Base-by-base conservation (phyloP, 2,329 filamentous ascomycete genomes). In the Claviceps fusiformis region DNA sequence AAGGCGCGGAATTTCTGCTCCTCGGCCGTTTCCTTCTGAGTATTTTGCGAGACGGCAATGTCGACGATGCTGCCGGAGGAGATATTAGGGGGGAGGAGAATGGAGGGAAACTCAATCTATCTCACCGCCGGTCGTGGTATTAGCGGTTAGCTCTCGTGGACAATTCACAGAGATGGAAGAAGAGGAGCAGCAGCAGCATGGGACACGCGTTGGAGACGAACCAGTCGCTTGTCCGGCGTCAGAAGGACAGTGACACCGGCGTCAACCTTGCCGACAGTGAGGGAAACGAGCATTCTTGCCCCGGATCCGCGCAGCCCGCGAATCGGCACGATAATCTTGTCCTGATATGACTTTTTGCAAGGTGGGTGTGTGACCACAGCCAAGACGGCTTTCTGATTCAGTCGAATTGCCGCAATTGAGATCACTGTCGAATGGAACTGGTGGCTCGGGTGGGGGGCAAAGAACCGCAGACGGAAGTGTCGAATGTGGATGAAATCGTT, bases 191-290 rank as follows among this genome's bases (percentile, higher is more conserved):
- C 29, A 19, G 37, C 29, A 46, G 29, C 31, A 53, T 13, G 41
- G 29, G 46, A n/a, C 8, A 24, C 19, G 19, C 8, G 37, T 50
- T 47, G 41, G 62, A 65, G 62, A 67, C 63, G 24, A 11, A 96
- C 92, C 65, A 98, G 80, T 68, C 93, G 86, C 73, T 97, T 97
- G 72, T 98, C 93, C 68, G 95, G 87, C 50, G 93, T 98, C 67
- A 98, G 76, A 55, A 98, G 85, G 59, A 98, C 93, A 52, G 93
- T 95, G 68, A 98, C 92, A 73, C 93, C 93, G 65, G 93, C 93
- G 73, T 98, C 93, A 73, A 98, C 93, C 77, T 98, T 98, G 77
- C 93, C 93, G 72, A 98, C 93, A 52, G 92, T 97, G 68, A 98
- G 80, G 62, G 93, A 97, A 73, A 98, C 89, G 67, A 97, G 80